Evolutionary conservation across 2,329 filamentous ascomycete species (phyloP), one percentile per base, ranked within the genome.

Genomic region (Blumeria hordei): DNA sequence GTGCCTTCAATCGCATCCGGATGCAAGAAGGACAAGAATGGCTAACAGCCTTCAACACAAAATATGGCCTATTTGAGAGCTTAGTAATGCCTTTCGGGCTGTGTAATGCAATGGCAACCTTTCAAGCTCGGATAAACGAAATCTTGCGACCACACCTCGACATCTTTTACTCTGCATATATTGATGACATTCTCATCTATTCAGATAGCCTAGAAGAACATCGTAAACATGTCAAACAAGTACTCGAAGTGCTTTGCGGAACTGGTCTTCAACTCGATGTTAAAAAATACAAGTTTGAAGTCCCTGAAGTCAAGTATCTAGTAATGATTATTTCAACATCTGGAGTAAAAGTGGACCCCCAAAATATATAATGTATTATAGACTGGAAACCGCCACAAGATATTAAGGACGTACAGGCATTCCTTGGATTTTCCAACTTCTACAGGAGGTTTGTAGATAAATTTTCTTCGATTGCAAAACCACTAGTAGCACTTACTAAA

Each of bases 401-500:
- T 32, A 9, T 52, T 2, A 52, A 52, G 4, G 32, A 52, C 5
- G 4, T 52, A 12, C 33, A 52, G 32, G 18, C 3, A 52, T 52
- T 52, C 34, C 37, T 41, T 41, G 37, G 37, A 16, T 41, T 41
- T 16, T 41, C 28, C 12, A 50, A 50, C 10, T 50, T 54, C 11
- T 54, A 54, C 18, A 16, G 37, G 21, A 54, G 37, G 6, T 54
- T 54, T 44, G 44, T 54, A 12, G n/a, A 54, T 9, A 44, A 43
- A 8, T 54, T 41, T 43, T 35, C 37, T 21, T 4, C 6, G 8
- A 43, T 54, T 14, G 37, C 28, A 33, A 10, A n/a, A 28, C 52
- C 39, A 8, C 37, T 54, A 3, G 33, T 32, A 32, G 39, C 18
- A 8, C 37, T 54, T 14, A 54, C 52, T 41, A 35, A 36, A 11